A percentile compares a stretch with the other conserved stretches of the same genome.
These are phyloP conservation scores for Pouteria glomerata DNA, from an alignment of 148 eudicot genomes.

Conservation along the genomic window DNA sequence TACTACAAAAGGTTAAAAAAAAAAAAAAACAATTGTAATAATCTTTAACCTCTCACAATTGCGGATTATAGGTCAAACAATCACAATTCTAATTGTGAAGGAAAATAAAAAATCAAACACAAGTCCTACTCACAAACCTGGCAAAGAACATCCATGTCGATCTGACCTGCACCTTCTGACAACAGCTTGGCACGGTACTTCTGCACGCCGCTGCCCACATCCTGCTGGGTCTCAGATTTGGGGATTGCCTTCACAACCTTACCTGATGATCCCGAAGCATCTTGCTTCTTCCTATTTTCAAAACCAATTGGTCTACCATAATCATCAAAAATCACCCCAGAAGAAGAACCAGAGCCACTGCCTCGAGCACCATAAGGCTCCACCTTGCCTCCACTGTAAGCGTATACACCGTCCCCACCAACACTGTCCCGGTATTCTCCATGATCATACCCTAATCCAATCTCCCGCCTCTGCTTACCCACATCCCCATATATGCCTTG, in stretches of 20 bases:
- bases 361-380: conserved; percentile 70
- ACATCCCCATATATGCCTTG: conserved; percentile 11
- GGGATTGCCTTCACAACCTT: conserved; percentile 60
- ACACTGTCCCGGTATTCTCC: conserved; percentile 18
- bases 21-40: too few relatives aligned
- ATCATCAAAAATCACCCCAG: conserved; percentile 66
- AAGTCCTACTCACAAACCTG: too few relatives aligned
- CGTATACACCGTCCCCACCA: conserved; percentile 39
- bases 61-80: too few relatives aligned
- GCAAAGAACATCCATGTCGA: conserved; percentile 78
- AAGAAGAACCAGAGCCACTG: conserved; percentile 23
- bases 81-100: too few relatives aligned
- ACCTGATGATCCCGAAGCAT: conserved; percentile 7
- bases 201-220: conserved; percentile 51
- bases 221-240: conserved; percentile 41
- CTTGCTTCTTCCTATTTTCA: conserved; percentile 27
- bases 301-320: conserved; percentile 66
- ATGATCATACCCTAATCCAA: conserved; percentile 12
- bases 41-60: too few relatives aligned
- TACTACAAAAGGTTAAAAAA: too few relatives aligned
- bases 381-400: conserved; percentile 48
- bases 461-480: conserved; percentile 4
- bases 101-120: too few relatives aligned
- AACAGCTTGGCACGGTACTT: conserved; percentile 71
- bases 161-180: conserved; percentile 62